Conservation (phyloP, 2,329 filamentous ascomycete species). For the Beauveria varroae region DNA sequence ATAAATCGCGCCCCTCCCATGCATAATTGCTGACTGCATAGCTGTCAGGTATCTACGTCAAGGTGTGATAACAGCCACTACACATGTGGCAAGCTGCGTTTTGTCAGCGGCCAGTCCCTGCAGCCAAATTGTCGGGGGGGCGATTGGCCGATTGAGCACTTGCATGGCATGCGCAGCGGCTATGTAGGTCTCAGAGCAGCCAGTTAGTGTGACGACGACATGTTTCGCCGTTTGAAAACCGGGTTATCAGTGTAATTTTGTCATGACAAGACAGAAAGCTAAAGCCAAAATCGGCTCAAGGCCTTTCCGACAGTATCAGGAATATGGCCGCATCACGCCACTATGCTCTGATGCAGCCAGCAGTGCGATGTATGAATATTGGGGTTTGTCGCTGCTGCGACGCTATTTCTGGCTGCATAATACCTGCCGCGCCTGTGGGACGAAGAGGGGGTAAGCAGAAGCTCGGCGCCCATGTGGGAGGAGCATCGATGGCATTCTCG, state of each 20-base stretch:
- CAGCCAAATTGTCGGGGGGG: not conserved
- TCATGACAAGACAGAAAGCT: not conserved
- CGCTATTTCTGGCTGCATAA: not conserved
- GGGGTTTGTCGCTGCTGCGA: not conserved
- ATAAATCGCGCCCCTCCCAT: conserved; percentile 3
- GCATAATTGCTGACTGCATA: not conserved
- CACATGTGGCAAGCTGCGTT: not conserved
- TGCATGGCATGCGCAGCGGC: conserved; percentile 35
- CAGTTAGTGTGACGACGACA: conserved; percentile 7
- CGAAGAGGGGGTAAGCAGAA: conserved; percentile 6
- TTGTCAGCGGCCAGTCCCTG: conserved; percentile 4
- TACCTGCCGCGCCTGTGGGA: not conserved
- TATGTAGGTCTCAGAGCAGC: conserved; percentile 28
- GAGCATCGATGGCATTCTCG: conserved; percentile 8
- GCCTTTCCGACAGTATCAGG: not conserved
- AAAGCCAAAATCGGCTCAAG: not conserved
- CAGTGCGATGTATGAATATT: not conserved
- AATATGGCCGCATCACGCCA: not conserved
- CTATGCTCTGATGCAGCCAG: not conserved
- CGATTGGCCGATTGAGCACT: conserved; percentile 30
- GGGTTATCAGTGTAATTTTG: not conserved
- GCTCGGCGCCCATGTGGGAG: conserved; percentile 8
- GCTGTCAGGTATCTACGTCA: not conserved
- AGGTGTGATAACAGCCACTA: not conserved
- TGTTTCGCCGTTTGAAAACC: not conserved